These are phyloP conservation scores for Trichoderma polysporum DNA, from an alignment of 2,329 filamentous ascomycete species.

Conservation along the genomic window DNA sequence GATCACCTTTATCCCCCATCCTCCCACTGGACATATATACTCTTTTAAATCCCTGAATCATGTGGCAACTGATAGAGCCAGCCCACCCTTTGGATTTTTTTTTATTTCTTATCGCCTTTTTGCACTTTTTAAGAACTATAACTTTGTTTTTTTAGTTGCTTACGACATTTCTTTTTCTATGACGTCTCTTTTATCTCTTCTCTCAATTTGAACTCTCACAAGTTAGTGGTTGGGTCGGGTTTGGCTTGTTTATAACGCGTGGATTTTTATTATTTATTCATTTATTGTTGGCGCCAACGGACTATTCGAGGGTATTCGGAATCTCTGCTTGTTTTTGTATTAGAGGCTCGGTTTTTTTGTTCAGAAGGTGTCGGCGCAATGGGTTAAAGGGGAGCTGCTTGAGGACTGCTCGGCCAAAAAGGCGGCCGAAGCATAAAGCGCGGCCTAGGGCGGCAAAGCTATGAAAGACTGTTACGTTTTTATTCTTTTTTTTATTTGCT, in stretches of 20 bases:
- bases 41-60: background rate
- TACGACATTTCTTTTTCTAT: slow-evolving; percentile 10
- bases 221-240: slow-evolving; percentile 4
- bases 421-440: slow-evolving; percentile 18
- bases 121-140: slow-evolving; percentile 7
- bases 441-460: background rate
- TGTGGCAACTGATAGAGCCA: slow-evolving; percentile 14
- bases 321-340: slow-evolving; percentile 14
- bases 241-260: slow-evolving; percentile 3
- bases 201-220: slow-evolving; percentile 2
- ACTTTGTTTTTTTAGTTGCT: slow-evolving; percentile 1
- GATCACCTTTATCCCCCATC: background rate
- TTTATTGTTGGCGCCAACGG: slow-evolving; percentile 15
- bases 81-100: slow-evolving; percentile 13
- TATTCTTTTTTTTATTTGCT: background rate
- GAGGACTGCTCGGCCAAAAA: slow-evolving; percentile 18
- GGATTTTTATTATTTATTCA: slow-evolving; percentile 4
- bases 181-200: background rate
- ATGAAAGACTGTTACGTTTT: background rate
- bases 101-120: slow-evolving; percentile 10
- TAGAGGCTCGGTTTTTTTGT: slow-evolving; percentile 7
- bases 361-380: slow-evolving; percentile 20
- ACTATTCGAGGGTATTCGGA: background rate
- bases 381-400: slow-evolving; percentile 9
- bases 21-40: slow-evolving; percentile 4